Conservation (phyloP, 2,329 filamentous ascomycete species). For the Aspergillus novofumigatus region DNA sequence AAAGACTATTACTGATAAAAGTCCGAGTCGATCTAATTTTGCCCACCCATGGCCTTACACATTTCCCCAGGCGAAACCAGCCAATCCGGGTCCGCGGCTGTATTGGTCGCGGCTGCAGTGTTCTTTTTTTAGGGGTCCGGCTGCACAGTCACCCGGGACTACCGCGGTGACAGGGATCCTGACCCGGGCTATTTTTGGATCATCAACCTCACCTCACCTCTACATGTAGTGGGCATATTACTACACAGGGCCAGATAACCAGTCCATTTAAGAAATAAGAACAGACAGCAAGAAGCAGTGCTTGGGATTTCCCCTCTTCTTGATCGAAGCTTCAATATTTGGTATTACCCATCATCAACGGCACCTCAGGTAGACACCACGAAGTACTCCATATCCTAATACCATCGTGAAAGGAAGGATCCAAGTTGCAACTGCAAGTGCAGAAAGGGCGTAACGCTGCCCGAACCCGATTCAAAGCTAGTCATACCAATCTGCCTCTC, state of each 20-base stretch:
- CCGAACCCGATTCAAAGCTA: not conserved
- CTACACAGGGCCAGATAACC: too few species aligned
- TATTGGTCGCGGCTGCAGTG: not conserved
- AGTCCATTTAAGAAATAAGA: not conserved
- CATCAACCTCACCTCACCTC: conserved; percentile 4
- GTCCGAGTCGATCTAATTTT: too few species aligned
- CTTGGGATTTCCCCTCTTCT: not conserved
- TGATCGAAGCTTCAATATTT: not conserved
- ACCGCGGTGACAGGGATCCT: not conserved
- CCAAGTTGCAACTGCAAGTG: not conserved
- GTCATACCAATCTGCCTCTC: too few species aligned
- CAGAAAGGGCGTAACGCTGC: not conserved
- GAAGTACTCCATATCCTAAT: not conserved
- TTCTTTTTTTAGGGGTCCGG: not conserved
- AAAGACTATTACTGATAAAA: too few species aligned
- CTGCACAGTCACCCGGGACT: not conserved
- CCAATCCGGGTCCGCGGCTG: not conserved
- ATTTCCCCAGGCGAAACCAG: not conserved
- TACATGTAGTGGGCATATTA: not conserved
- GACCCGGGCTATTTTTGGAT: conserved; percentile 4
- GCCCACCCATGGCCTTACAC: too few species aligned
- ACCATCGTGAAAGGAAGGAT: not conserved
- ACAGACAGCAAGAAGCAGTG: too few species aligned
- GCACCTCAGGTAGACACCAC: not conserved
- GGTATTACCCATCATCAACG: too few species aligned